Percentiles rank a stretch among this genome's conserved stretches.
These are phyloP conservation scores for Medicago lupulina DNA, from an alignment of 306 rosid genomes.

Conservation along the genomic window DNA sequence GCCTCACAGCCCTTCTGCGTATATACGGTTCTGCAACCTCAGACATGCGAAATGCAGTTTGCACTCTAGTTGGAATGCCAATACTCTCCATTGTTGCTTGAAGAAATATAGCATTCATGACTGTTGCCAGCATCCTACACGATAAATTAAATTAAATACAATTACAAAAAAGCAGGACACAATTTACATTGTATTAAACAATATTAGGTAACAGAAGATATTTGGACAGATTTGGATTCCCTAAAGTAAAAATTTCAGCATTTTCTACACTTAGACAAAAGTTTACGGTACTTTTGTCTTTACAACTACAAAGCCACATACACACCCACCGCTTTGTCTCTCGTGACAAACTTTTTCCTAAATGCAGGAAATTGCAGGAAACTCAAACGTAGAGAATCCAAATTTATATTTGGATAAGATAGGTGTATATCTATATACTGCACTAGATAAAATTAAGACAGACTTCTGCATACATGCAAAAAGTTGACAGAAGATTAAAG, in stretches of 20 bases:
- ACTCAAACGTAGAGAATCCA: no score
- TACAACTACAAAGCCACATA: no score
- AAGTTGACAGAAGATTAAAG: conserved; percentile 33
- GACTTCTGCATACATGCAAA: conserved; percentile 3
- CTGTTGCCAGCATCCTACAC: conserved; percentile 94
- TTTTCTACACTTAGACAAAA: no score
- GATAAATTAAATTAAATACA: conserved; percentile 22
- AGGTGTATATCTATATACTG: not conserved
- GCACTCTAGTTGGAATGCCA: conserved; percentile 96
- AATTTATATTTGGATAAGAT: not conserved
- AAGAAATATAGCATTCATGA: conserved; percentile 97
- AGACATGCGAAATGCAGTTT: conserved; percentile 97
- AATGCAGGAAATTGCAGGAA: no score
- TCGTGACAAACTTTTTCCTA: no score
- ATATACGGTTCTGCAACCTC: conserved; percentile 99
- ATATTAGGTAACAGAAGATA: not conserved
- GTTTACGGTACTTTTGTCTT: no score
- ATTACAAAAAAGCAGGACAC: conserved; percentile 15
- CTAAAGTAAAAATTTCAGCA: no score
- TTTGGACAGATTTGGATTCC: not conserved
- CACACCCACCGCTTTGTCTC: no score
- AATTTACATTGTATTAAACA: not conserved
- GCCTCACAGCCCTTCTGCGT: conserved; percentile 96
- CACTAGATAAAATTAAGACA: conserved; percentile 13
- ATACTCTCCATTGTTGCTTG: conserved; percentile 99